A percentile compares a stretch with the other conserved stretches of the same genome.
Evolutionary conservation across 768 basidiomycete genomes (phyloP).

Genomic region (Tulasnella sp.): DNA sequence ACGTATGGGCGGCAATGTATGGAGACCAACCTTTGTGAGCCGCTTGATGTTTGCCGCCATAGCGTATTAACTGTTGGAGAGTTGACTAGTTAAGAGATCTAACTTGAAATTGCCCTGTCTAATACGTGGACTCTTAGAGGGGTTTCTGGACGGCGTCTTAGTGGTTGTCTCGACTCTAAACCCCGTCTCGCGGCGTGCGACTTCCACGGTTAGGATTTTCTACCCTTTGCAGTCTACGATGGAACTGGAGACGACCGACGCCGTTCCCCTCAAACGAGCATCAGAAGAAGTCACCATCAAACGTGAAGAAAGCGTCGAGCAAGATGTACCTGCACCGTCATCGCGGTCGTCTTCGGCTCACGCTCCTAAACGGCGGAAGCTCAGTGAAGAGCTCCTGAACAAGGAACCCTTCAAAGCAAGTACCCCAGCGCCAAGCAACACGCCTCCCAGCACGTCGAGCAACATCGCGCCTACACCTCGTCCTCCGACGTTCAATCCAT

Average conservation of each 20-base stretch:
- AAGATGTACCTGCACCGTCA: background rate
- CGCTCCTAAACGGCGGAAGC: conserved; percentile 2
- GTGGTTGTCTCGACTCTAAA: background rate
- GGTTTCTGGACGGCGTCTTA: background rate
- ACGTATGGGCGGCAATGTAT: background rate
- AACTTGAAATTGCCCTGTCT: background rate
- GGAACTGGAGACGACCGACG: background rate
- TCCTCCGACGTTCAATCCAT: conserved; percentile 14
- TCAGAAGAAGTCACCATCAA: background rate
- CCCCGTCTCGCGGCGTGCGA: background rate
- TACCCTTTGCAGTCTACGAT: background rate
- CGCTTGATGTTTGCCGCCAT: conserved; percentile 7
- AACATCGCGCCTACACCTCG: conserved; percentile 1
- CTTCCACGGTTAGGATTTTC: background rate
- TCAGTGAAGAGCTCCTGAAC: conserved; percentile 7
- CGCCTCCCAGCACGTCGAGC: background rate
- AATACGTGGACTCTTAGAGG: background rate
- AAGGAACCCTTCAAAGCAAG: background rate
- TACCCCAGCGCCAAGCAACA: background rate
- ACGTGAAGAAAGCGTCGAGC: background rate
- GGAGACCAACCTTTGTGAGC: conserved; percentile 8
- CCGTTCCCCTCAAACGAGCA: background rate
- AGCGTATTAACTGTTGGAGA: background rate
- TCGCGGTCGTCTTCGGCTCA: background rate
- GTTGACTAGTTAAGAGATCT: background rate